phyloP scores from a whole-genome alignment of 371 early-diverging fungal genomes.

The Aphelidium insulamus region DNA sequence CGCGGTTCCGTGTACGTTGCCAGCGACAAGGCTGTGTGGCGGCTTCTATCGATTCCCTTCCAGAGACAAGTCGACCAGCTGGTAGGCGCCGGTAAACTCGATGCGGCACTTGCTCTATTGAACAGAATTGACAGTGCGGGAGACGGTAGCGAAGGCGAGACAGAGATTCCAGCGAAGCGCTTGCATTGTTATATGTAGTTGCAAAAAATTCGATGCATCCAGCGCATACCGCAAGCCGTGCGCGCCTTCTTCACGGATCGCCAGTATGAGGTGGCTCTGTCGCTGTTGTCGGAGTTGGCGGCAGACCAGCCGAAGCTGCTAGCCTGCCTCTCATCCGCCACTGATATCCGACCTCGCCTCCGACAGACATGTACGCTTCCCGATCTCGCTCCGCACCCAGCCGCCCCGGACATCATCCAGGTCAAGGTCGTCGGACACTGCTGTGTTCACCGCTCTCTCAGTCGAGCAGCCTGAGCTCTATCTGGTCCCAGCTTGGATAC shows the following conservation, averaged over 20 bases:
- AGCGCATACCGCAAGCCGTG: slow-evolving; percentile 53
- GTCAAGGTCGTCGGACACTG: no score
- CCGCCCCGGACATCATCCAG: no score
- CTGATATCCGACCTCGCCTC: slow-evolving; percentile 23
- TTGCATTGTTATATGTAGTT: not conserved
- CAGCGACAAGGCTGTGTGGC: slow-evolving; percentile 52
- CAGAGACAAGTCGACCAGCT: slow-evolving; percentile 70
- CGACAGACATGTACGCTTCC: no score
- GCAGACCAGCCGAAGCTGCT: slow-evolving; percentile 64
- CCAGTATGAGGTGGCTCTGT: slow-evolving; percentile 54
- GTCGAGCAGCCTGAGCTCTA: no score
- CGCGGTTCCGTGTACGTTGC: slow-evolving; percentile 56
- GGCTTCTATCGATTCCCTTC: slow-evolving; percentile 61
- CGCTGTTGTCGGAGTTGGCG: slow-evolving; percentile 49
- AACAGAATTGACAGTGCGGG: slow-evolving; percentile 63
- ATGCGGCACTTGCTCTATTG: slow-evolving; percentile 65
- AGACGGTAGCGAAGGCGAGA: slow-evolving; percentile 47
- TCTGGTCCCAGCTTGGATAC: no score
- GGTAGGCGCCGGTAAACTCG: slow-evolving; percentile 44
- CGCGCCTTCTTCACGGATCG: slow-evolving; percentile 49
- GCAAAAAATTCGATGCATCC: not conserved
- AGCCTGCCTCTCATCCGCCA: slow-evolving; percentile 53
- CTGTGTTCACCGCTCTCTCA: no score
- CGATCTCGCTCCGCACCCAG: no score
- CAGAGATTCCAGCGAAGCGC: not conserved